These are phyloP conservation scores for Paramyrothecium sp. DNA, from an alignment of 2,329 filamentous ascomycete species.

Conservation along the genomic window DNA sequence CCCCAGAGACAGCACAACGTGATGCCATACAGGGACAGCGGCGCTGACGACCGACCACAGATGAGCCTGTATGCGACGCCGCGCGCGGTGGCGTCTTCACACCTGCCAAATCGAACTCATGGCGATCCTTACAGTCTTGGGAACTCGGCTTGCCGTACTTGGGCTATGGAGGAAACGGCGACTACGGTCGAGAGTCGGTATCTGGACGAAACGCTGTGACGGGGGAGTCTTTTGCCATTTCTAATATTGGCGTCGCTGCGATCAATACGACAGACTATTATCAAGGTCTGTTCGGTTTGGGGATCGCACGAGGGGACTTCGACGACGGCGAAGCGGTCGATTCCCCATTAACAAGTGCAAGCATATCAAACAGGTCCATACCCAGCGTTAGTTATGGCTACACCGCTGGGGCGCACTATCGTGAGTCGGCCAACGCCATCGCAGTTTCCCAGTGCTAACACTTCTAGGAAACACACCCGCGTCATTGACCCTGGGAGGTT, in stretches of 20 bases:
- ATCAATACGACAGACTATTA: conserved; percentile 57
- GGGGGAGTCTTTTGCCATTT: conserved; percentile 37
- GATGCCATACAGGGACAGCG: no score
- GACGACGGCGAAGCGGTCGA: conserved; percentile 42
- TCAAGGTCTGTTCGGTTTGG: conserved; percentile 55
- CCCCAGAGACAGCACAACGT: no score
- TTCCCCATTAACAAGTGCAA: conserved; percentile 53
- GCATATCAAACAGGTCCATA: conserved; percentile 58
- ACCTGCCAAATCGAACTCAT: conserved; percentile 51
- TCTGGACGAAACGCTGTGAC: conserved; percentile 36
- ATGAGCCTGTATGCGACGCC: conserved; percentile 50
- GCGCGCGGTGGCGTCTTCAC: conserved; percentile 61
- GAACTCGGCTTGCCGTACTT: conserved; percentile 58
- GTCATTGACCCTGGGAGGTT: conserved; percentile 69
- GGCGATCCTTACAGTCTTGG: conserved; percentile 58
- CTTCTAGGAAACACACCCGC: conserved; percentile 37
- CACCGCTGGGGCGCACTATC: conserved; percentile 73
- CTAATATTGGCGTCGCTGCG: conserved; percentile 45
- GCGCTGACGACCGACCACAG: conserved; percentile 18
- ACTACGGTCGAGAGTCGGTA: conserved; percentile 59
- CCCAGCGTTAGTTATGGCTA: conserved; percentile 74
- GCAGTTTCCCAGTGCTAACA: conserved; percentile 6
- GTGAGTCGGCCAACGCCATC: conserved; percentile 40
- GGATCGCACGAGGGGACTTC: conserved; percentile 54
- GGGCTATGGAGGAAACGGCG: conserved; percentile 58